These are phyloP conservation scores for Huntiella omanensis DNA, from an alignment of 2,329 filamentous ascomycete genomes.

Conservation along the genomic window DNA sequence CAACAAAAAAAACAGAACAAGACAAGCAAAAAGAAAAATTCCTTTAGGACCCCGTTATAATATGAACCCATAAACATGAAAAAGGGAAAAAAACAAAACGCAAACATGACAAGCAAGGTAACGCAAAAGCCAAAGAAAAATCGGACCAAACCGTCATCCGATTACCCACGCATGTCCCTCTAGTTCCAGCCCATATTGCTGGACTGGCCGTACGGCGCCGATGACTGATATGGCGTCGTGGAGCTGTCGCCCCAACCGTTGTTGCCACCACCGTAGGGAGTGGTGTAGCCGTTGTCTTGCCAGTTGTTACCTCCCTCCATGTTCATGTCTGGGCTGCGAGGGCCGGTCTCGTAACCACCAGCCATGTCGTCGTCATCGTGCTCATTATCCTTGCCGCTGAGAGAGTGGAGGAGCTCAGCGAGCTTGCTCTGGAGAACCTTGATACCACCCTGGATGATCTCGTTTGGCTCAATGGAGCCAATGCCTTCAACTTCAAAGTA, in stretches of 20 bases:
- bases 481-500: constrained; percentile 88
- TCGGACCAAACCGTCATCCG: background rate
- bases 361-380: constrained; percentile 24
- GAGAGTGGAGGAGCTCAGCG: constrained; percentile 52
- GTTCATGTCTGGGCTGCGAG: constrained; percentile 45
- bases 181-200: constrained; percentile 13
- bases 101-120: background rate
- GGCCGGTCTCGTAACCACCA: constrained; percentile 38
- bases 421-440: constrained; percentile 79
- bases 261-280: constrained; percentile 42
- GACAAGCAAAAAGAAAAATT: background rate
- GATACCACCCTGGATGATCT: constrained; percentile 77
- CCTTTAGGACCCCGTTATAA: background rate
- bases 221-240: constrained; percentile 25
- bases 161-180: background rate
- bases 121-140: background rate
- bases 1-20: constrained; percentile 2
- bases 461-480: constrained; percentile 74
- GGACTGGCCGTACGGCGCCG: constrained; percentile 25
- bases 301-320: constrained; percentile 39
- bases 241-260: constrained; percentile 40
- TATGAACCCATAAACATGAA: background rate
- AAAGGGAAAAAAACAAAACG: background rate
- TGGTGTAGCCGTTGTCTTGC: constrained; percentile 48
- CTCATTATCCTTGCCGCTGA: constrained; percentile 33